These are phyloP conservation scores for Starmerella khaoyaiensis DNA, from an alignment of 805 yeast genomes.

Conservation along the genomic window DNA sequence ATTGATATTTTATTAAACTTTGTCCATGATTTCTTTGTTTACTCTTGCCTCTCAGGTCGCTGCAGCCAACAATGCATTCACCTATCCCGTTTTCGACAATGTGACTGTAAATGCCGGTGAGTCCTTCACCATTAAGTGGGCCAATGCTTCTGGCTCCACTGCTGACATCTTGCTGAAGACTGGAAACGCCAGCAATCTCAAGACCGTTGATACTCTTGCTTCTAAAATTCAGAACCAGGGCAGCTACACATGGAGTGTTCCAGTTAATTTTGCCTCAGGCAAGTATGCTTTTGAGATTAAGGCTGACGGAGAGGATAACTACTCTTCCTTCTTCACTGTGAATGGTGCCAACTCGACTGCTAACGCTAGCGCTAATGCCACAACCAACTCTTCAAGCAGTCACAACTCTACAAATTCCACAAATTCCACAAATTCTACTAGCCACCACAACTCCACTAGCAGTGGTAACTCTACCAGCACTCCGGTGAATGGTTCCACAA, in stretches of 20 bases:
- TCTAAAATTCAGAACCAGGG: constrained; percentile 28
- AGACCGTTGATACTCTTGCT: constrained; percentile 28
- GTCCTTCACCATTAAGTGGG: constrained; percentile 25
- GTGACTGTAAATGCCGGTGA: constrained; percentile 26
- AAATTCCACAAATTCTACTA: constrained; percentile 8
- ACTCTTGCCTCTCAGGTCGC: constrained; percentile 14
- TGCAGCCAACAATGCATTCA: constrained; percentile 25
- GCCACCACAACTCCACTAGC: constrained; percentile 1
- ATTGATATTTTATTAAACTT: no score
- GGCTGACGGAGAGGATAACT: constrained; percentile 27
- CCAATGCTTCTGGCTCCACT: constrained; percentile 25
- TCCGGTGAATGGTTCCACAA: constrained; percentile 1
- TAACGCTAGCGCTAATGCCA: constrained; percentile 9
- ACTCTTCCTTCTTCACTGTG: constrained; percentile 27
- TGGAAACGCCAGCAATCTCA: constrained; percentile 27
- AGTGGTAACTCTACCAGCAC: constrained; percentile 5
- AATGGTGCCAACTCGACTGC: constrained; percentile 17
- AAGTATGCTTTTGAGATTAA: constrained; percentile 27
- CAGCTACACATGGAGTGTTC: constrained; percentile 29
- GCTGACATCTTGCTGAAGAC: constrained; percentile 25
- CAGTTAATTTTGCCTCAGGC: constrained; percentile 25
- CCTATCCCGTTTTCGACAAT: constrained; percentile 23
- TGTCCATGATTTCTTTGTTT: constrained; percentile 1
- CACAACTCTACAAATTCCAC: constrained; percentile 9
- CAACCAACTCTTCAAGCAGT: constrained; percentile 12